phyloP scores from a whole-genome alignment of 306 rosid genomes.

The Lupinus albus region DNA sequence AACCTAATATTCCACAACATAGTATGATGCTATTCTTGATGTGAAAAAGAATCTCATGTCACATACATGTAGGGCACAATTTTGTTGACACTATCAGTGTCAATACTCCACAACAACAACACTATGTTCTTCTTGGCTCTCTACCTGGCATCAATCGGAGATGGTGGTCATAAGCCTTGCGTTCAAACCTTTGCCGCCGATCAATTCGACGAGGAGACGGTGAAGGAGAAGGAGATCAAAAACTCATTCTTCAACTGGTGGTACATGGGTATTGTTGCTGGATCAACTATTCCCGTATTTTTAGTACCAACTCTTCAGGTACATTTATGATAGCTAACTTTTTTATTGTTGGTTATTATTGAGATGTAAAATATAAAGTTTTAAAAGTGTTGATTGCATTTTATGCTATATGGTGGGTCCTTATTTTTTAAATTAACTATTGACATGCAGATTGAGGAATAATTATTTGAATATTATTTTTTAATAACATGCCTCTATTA shows the following conservation, averaged over 20 bases:
- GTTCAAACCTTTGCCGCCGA: constrained; percentile 89
- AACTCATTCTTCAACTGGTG: constrained; percentile 83
- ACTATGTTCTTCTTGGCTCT: constrained; percentile 53
- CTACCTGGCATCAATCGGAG: constrained; percentile 62
- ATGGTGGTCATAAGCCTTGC: constrained; percentile 79
- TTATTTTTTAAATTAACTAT: too few species aligned
- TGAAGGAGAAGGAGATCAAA: constrained; percentile 56
- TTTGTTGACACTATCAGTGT: constrained; percentile 58
- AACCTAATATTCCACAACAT: background rate
- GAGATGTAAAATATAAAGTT: too few species aligned
- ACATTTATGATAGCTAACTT: background rate
- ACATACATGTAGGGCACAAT: constrained; percentile 54
- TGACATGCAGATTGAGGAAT: too few species aligned
- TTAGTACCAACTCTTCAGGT: constrained; percentile 65
- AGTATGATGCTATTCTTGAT: background rate
- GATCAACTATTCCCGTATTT: constrained; percentile 53
- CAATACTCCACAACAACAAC: constrained; percentile 43
- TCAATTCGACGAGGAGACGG: constrained; percentile 66
- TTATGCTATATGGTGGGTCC: too few species aligned
- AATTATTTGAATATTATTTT: too few species aligned
- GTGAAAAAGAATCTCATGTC: constrained; percentile 30
- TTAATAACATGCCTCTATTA: too few species aligned
- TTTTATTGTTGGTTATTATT: too few species aligned
- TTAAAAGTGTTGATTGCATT: too few species aligned
- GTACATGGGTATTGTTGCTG: constrained; percentile 63